Evolutionary conservation across 2,329 filamentous ascomycete genomes (phyloP).

Genomic region (Fusarium abutilonis): DNA sequence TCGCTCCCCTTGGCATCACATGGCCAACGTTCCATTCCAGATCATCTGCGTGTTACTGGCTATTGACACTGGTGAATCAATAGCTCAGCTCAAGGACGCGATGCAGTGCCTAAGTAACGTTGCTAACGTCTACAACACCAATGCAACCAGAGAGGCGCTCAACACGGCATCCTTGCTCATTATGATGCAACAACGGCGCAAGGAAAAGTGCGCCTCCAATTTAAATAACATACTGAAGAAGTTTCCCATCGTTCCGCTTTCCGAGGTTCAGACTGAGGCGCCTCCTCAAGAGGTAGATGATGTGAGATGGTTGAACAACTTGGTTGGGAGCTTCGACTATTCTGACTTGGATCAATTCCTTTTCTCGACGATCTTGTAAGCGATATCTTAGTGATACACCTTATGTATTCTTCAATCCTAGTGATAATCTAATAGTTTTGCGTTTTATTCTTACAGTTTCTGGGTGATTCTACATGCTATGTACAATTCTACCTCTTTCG

Average conservation of each 20-base stretch:
- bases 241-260: conserved; percentile 43
- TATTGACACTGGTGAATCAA: conserved; percentile 61
- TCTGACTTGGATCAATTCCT: conserved; percentile 57
- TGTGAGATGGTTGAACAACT: conserved; percentile 52
- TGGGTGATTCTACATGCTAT: neutral
- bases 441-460: neutral
- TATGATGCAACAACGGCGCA: conserved; percentile 61
- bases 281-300: conserved; percentile 32
- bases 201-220: conserved; percentile 54
- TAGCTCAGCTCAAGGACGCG: conserved; percentile 60
- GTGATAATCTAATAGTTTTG: neutral
- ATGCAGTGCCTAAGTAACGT: conserved; percentile 59
- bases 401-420: rapidly evolving
- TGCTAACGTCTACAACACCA: conserved; percentile 56
- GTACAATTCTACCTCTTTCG: conserved; percentile 51
- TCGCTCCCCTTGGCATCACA: conserved; percentile 66
- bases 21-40: conserved; percentile 69
- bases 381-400: rapidly evolving
- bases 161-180: conserved; percentile 65
- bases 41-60: conserved; percentile 65
- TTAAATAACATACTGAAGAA: conserved; percentile 53
- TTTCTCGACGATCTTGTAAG: conserved; percentile 20
- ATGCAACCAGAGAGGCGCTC: conserved; percentile 62
- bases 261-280: conserved; percentile 13
- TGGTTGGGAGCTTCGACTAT: conserved; percentile 55